Evolutionary conservation across 768 basidiomycete genomes (phyloP).

Genomic region (Aureoboletus auriporus): DNA sequence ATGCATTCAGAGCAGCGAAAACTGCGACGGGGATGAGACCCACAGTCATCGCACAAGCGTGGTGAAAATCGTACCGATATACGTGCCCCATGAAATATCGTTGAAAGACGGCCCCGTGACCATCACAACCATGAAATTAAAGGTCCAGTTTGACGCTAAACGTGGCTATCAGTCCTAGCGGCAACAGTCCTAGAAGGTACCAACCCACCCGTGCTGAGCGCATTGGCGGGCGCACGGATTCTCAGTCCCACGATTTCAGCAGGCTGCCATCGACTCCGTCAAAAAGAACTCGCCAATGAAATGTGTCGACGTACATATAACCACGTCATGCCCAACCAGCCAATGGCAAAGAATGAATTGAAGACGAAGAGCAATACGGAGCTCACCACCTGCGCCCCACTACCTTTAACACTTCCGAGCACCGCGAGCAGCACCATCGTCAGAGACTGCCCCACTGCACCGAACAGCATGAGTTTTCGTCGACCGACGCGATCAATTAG

Average conservation of each 20-base stretch:
- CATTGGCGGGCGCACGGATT: slow-evolving; percentile 62
- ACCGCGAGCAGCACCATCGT: slow-evolving; percentile 61
- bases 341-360: slow-evolving; percentile 67
- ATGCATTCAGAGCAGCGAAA: slow-evolving; percentile 54
- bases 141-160: slow-evolving; percentile 45
- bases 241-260: slow-evolving; percentile 62
- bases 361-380: slow-evolving; percentile 62
- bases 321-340: slow-evolving; percentile 73
- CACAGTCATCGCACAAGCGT: not conserved
- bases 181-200: not conserved
- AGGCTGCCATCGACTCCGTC: slow-evolving; percentile 34
- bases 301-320: slow-evolving; percentile 45
- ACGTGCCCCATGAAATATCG: slow-evolving; percentile 56
- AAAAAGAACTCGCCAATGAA: not conserved
- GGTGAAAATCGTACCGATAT: slow-evolving; percentile 40
- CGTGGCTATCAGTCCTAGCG: not conserved
- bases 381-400: slow-evolving; percentile 47
- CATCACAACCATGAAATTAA: slow-evolving; percentile 59
- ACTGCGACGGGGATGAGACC: slow-evolving; percentile 24
- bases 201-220: slow-evolving; percentile 46
- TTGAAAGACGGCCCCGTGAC: slow-evolving; percentile 57
- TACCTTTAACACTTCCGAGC: slow-evolving; percentile 48
- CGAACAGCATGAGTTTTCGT: slow-evolving; percentile 66
- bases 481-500: slow-evolving; percentile 72
- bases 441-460: slow-evolving; percentile 54